Percentiles rank a stretch among this genome's conserved stretches.
Evolutionary conservation across 1,139 yeast species (phyloP).

Genomic region (Geotrichum restrictum): DNA sequence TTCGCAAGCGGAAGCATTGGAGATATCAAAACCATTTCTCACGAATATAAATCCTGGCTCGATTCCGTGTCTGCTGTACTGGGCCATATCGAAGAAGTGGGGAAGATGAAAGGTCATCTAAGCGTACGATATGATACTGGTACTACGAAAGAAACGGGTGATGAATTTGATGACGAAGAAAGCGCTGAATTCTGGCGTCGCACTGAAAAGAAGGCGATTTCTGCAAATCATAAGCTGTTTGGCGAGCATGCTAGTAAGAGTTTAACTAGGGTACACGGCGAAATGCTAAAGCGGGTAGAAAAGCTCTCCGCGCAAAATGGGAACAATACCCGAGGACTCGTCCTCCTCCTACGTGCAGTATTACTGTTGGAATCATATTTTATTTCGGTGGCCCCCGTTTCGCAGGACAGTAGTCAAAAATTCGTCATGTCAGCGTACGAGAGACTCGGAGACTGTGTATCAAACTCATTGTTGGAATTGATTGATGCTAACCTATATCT

Average conservation of each 20-base stretch:
- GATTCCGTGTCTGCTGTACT: slow-evolving; percentile 13
- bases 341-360: slow-evolving; percentile 14
- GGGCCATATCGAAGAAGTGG: slow-evolving; percentile 19
- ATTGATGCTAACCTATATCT: slow-evolving; percentile 3
- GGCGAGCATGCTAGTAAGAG: slow-evolving; percentile 8
- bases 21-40: slow-evolving; percentile 16
- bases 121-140: slow-evolving; percentile 5
- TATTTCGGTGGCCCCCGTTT: background rate
- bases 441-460: slow-evolving; percentile 17
- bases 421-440: slow-evolving; percentile 6
- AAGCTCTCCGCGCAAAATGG: slow-evolving; percentile 10
- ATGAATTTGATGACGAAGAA: slow-evolving; percentile 17
- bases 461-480: background rate
- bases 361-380: slow-evolving; percentile 15
- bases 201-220: slow-evolving; percentile 12
- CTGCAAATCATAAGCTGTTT: slow-evolving; percentile 12
- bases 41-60: slow-evolving; percentile 20
- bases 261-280: slow-evolving; percentile 15
- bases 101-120: slow-evolving; percentile 14
- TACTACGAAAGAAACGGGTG: slow-evolving; percentile 8
- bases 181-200: slow-evolving; percentile 19
- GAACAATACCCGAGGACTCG: slow-evolving; percentile 2
- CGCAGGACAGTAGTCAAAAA: background rate
- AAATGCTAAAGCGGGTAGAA: slow-evolving; percentile 14
- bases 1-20: slow-evolving; percentile 20